Percentiles rank a stretch among this genome's conserved stretches.
Evolutionary conservation across 129 eudicot species (phyloP).

Genomic region (Lactuca saligna): DNA sequence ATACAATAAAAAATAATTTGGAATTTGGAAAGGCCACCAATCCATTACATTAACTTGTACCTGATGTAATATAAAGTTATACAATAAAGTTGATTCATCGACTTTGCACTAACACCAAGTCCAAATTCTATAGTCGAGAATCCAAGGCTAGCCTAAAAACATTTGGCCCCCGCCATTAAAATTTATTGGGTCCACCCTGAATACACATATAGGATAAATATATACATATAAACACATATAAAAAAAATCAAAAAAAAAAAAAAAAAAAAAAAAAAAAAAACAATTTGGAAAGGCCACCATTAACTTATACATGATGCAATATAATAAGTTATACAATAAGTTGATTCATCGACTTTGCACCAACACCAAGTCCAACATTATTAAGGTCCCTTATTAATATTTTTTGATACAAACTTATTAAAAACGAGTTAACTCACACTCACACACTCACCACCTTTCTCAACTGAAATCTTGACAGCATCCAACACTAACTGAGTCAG

Average conservation of each 20-base stretch:
- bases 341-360: neutral
- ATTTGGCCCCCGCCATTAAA: too few relatives aligned
- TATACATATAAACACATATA: neutral
- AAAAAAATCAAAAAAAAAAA: neutral
- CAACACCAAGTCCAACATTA: neutral
- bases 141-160: too few relatives aligned
- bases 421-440: constrained; percentile 23
- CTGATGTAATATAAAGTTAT: neutral
- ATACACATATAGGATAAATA: too few relatives aligned
- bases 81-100: neutral
- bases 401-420: neutral
- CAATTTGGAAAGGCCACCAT: neutral
- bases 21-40: neutral
- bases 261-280: neutral
- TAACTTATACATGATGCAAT: constrained; percentile 3
- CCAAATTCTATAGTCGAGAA: too few relatives aligned
- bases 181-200: too few relatives aligned
- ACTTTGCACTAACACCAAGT: neutral
- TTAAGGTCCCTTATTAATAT: constrained; percentile 3
- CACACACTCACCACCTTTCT: constrained; percentile 56
- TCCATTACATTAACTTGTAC: neutral
- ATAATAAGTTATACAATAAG: neutral
- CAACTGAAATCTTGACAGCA: constrained; percentile 66
- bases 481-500: constrained; percentile 69
- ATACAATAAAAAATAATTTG: neutral